Conservation (phyloP, 2,329 filamentous ascomycete species). For the Leptographium radiaticola region DNA sequence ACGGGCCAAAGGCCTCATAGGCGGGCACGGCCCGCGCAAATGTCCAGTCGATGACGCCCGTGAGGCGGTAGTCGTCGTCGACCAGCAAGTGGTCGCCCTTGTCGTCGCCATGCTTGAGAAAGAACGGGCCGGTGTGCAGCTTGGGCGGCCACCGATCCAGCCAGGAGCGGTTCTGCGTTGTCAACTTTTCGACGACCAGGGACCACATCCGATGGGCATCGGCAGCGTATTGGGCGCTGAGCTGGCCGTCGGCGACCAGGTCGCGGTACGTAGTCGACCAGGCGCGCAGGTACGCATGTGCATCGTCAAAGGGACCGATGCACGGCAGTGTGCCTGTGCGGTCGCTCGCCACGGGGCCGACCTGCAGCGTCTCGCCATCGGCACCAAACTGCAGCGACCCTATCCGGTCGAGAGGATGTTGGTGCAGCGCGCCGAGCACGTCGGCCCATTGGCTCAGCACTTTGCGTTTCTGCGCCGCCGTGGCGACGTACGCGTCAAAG, state of each 20-base stretch:
- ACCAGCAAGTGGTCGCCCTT: conserved; percentile 21
- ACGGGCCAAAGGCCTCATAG: conserved; percentile 20
- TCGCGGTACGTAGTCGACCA: not conserved
- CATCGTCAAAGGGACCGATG: not conserved
- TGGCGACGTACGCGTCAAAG: conserved; percentile 7
- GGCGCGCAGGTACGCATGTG: not conserved
- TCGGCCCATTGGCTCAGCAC: conserved; percentile 3
- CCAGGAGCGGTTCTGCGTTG: too few species aligned
- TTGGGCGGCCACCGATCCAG: too few species aligned
- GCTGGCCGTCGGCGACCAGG: not conserved
- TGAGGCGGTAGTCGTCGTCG: conserved; percentile 31
- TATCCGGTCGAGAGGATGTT: not conserved
- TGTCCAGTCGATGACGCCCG: conserved; percentile 19
- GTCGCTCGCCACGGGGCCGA: not conserved
- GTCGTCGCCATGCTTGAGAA: conserved; percentile 21
- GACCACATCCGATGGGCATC: conserved; percentile 3
- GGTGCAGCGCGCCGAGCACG: not conserved
- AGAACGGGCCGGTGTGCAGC: not conserved
- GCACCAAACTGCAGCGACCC: not conserved
- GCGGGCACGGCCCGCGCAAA: conserved; percentile 22
- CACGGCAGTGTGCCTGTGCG: not conserved
- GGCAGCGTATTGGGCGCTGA: not conserved
- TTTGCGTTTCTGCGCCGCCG: not conserved
- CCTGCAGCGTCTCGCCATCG: not conserved
- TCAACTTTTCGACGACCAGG: not conserved